Conservation (phyloP, 768 basidiomycete genomes). For the Thelephora aurantiotincta region DNA sequence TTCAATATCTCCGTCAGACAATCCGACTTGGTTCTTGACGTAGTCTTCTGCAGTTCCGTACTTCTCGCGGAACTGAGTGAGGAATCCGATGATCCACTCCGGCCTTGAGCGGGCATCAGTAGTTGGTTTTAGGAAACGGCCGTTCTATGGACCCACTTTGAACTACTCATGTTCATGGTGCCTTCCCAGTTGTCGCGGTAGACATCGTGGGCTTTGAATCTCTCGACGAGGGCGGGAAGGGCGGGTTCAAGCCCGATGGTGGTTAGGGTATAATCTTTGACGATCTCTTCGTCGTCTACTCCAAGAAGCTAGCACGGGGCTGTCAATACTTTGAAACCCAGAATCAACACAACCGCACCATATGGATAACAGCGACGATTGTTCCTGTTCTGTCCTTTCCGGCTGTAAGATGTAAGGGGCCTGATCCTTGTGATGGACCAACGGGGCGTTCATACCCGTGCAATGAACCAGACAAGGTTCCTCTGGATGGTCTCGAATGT, state of each 20-base stretch:
- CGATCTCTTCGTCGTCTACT: constrained; percentile 24
- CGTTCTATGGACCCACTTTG: constrained; percentile 14
- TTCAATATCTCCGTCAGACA: constrained; percentile 19
- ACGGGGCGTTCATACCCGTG: constrained; percentile 19
- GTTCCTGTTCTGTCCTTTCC: constrained; percentile 32
- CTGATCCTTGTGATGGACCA: not conserved
- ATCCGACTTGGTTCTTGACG: constrained; percentile 15
- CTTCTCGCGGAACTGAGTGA: constrained; percentile 19
- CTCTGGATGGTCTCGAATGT: constrained; percentile 23
- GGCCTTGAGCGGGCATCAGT: constrained; percentile 13
- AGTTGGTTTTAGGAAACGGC: not conserved
- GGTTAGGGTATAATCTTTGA: constrained; percentile 26
- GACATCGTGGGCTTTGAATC: constrained; percentile 17
- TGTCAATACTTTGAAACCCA: not conserved
- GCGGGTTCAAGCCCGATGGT: constrained; percentile 22
- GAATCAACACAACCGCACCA: constrained; percentile 11
- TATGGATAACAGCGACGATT: constrained; percentile 21
- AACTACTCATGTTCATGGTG: constrained; percentile 19
- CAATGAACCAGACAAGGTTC: constrained; percentile 28
- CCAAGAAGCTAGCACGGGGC: constrained; percentile 21
- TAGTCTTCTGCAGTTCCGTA: constrained; percentile 25
- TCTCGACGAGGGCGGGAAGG: constrained; percentile 16
- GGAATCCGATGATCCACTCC: constrained; percentile 20
- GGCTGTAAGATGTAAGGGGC: constrained; percentile 11
- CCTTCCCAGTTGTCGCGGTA: constrained; percentile 23